Base-by-base conservation (phyloP, 371 early-diverging fungal species). In the Mucor lusitanicus region DNA sequence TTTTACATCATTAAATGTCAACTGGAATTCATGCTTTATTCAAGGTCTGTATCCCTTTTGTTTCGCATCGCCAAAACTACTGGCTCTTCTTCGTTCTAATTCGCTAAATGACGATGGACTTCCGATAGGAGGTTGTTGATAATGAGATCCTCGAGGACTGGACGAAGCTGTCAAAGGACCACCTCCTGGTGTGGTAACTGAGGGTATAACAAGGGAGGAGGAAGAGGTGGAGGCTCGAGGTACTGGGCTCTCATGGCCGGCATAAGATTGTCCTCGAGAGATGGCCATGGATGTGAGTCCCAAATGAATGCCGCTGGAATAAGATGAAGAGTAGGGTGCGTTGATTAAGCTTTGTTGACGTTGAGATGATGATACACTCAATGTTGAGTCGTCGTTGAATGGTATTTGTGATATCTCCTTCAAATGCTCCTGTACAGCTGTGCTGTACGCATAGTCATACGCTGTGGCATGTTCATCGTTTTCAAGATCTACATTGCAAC, bases 191-290 rank as follows among this genome's bases (percentile, higher is more conserved):
- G 55, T 39, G 9, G 54, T 35, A 13, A 60, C 27, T 17, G 50
- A 21, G 39, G 74, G 68, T 59, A 74, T 62, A 35, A 72, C 28
- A 1, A 70, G 55, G 4, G 82, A 79, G 11, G 82, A 82, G 15
- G 82, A 82, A 6, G 82, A 79, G 1, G 82, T 82, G 7, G 82
- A 82, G 17, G 82, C 78, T 42, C 79, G 77, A n/a, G 79, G 82
- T 3, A 75, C 64, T 39, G 79, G 82, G 6, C 76, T 76, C 53
- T 82, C 82, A 63, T 67, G 56, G 1, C 77, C 77, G 25, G 71
- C 62, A 68, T 72, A 70, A 15, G 82, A 78, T 13, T 76, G 69
- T 0, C 78, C 78, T 19, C 82, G 76, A 12, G 82, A 72, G 11
- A 79, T 72, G 21, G 72, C 61, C n/a, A 65, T 63, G 3, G 73